Base-by-base conservation (phyloP, 768 basidiomycete genomes). In the Pleurotus salmoneostramineus region DNA sequence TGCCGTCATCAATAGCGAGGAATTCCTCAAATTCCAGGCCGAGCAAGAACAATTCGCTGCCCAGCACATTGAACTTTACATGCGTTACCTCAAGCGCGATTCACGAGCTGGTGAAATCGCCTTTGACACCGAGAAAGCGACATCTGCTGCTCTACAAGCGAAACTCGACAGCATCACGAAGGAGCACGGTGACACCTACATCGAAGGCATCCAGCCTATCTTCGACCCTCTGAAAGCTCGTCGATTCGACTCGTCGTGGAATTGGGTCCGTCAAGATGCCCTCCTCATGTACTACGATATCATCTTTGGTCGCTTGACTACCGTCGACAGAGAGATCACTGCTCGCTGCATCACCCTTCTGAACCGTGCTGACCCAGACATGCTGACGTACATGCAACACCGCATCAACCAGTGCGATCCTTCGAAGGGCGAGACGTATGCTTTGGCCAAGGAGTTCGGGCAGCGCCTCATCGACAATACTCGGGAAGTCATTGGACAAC, bases 181-280 rank as follows among this genome's bases (percentile, higher is more conserved):
- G 61, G 97, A 99, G 68, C 97, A 99, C 63, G 97, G 97, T 32
- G 95, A 98, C 57, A 71, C 79, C 0, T 99, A 99, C 73, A 78
- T 98, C 59, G 89, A 95, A 34, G 97, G 97, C 45, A 95, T 98
- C 60, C 91, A 95, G 67, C 97, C 97, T 7, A 81, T 84, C 58
- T 99, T 99, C 72, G 93, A 96, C 67, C 88, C 92, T 2, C 79
- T 98, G 66, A 98, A 99, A 74, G 97, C 95, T 10, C 91, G 97
- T 47, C 95, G 89, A 69, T 98, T 99, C 78, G 95, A 98, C 69
- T 98, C 96, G 2, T 94, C 91, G 5, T 99, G 96, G 97, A 99
- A 99, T 69, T 99, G 97, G 97, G 96, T 90, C 46, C 88, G 96
- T 60, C 97, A 99, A 75, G 95, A 97, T 61, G 93, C 95, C 12